Base-by-base conservation (phyloP, 331 rosid genomes). In the Pyracantha coccinea region DNA sequence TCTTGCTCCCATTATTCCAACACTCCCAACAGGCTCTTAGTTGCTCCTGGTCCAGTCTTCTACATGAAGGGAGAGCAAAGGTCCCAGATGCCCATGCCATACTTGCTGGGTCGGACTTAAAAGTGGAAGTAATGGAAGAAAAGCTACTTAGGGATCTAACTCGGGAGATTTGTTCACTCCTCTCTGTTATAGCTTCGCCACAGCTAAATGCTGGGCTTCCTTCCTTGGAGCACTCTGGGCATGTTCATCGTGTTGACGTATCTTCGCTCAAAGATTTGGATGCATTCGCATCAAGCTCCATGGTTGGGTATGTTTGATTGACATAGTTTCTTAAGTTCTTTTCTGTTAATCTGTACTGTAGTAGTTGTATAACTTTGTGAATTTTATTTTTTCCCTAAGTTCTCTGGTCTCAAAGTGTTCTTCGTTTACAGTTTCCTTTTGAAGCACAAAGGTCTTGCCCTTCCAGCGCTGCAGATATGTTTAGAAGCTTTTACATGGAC, bases 71-170 rank as follows among this genome's bases (percentile, higher is more conserved):
- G 52, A 92, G 90, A 84, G 96, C 97, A 44, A 90, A 87, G 79
- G 96, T 89, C 82, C 99, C 99, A 15, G 97, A 94, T 87, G 84
- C 82, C 45, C 88, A 72, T 31, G 86, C 87, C 71, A 84, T 92
- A 81, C 84, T 78, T 72, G 74, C 88, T 54, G 92, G 97, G 76
- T 86, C 96, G 10, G 97, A 94, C 88, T 84, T 90, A 83, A 92
- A 89, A 89, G 87, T 83, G 33, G 99, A 94, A 84, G 97, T 94
- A 76, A 90, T 94, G 89, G 97, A 90, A 86, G 97, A 95, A 82
- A 95, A 84, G 74, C 83, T 95, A 67, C 88, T 92, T 63, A 85
- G 99, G 78, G 96, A 86, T 86, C 87, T 92, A 55, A 95, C 99
- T 32, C 89, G 97, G 19, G 99, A 95, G 82, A 80, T 87, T 31